A percentile compares a stretch with the other conserved stretches of the same genome.
These are phyloP conservation scores for Scheffersomyces amazonensis DNA, from an alignment of 805 yeast genomes.

Conservation along the genomic window DNA sequence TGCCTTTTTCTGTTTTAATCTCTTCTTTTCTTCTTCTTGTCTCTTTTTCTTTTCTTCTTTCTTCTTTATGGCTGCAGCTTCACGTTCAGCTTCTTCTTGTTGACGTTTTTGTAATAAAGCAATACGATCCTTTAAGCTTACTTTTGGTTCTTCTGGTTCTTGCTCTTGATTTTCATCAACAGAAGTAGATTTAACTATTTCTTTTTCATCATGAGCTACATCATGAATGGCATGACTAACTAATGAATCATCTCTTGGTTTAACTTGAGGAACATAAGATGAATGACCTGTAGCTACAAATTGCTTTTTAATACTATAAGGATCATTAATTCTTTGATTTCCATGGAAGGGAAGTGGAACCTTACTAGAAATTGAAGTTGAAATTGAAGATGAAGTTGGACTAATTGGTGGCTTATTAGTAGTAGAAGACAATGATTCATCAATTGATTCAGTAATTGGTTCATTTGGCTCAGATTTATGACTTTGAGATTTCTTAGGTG, in stretches of 20 bases:
- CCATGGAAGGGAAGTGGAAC: constrained; percentile 20
- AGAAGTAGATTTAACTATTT: constrained; percentile 20
- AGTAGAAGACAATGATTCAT: neutral
- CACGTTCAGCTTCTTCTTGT: constrained; percentile 73
- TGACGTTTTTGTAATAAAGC: constrained; percentile 80
- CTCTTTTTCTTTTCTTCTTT: constrained; percentile 50
- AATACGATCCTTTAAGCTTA: constrained; percentile 85
- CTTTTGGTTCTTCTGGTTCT: constrained; percentile 61
- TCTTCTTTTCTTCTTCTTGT: constrained; percentile 27
- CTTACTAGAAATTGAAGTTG: neutral
- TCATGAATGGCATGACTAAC: constrained; percentile 27
- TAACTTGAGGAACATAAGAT: constrained; percentile 52
- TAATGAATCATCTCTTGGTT: constrained; percentile 38
- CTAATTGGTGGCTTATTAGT: neutral
- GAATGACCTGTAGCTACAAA: constrained; percentile 57
- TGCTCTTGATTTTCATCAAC: constrained; percentile 22
- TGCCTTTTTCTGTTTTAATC: constrained; percentile 15
- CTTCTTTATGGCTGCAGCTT: constrained; percentile 54
- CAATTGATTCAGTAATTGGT: neutral
- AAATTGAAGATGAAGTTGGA: neutral
- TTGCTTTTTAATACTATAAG: constrained; percentile 51
- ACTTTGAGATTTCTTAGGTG: neutral
- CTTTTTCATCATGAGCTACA: constrained; percentile 15
- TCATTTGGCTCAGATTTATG: neutral
- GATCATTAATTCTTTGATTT: constrained; percentile 35